Percentiles rank a stretch among this genome's conserved stretches.
phyloP scores from a whole-genome alignment of 148 eudicot species.

The Cornus controversa region DNA sequence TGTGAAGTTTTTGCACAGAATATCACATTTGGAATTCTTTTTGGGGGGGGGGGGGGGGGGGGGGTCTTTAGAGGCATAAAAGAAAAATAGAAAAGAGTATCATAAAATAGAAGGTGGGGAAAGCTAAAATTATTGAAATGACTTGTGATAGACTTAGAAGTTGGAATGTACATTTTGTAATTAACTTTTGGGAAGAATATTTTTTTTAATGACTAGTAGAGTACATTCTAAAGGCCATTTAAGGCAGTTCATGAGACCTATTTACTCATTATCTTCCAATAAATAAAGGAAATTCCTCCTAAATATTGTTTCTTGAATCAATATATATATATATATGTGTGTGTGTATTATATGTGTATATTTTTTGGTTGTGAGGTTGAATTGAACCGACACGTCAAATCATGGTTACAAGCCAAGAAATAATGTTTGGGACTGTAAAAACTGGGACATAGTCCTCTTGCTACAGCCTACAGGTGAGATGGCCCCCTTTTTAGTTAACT shows the following conservation, averaged over 20 bases:
- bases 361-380: not conserved
- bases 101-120: no score
- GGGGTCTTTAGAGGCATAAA: no score
- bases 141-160: no score
- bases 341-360: no score
- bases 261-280: not conserved
- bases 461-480: not conserved
- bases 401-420: not conserved
- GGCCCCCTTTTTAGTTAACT: not conserved
- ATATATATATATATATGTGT: no score
- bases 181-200: not conserved
- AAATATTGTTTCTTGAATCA: not conserved
- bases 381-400: no score
- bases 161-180: not conserved
- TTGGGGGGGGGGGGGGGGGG: no score
- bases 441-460: not conserved
- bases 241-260: not conserved
- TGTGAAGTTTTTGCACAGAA: no score
- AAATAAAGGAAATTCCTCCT: not conserved
- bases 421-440: not conserved
- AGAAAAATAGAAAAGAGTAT: no score
- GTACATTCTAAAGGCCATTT: not conserved
- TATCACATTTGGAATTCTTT: no score
- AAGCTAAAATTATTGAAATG: no score
- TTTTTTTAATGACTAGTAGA: no score